phyloP scores from a whole-genome alignment of 2,329 filamentous ascomycete genomes.

The Ophiosphaerella herpotricha region DNA sequence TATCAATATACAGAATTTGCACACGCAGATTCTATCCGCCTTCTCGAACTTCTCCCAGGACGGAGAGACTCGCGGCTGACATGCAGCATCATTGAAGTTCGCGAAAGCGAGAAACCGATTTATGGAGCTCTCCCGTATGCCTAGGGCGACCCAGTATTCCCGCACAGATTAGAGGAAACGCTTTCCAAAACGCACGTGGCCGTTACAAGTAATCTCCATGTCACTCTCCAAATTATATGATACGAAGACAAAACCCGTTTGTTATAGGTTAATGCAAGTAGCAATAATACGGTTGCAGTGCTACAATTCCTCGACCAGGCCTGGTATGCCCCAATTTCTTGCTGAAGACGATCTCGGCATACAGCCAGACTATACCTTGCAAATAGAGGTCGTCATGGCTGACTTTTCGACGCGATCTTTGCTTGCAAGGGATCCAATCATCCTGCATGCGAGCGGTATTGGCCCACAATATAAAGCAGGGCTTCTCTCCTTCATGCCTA shows the following conservation, averaged over 20 bases:
- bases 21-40: not conserved
- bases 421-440: not conserved
- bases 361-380: not conserved
- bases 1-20: too few relatives aligned
- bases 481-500: not conserved
- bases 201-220: not conserved
- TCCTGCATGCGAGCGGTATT: not conserved
- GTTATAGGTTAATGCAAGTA: not conserved
- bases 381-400: too few relatives aligned
- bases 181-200: not conserved
- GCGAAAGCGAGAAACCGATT: not conserved
- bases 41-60: not conserved
- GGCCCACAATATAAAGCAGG: not conserved
- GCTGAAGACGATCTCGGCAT: not conserved
- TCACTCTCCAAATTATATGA: not conserved
- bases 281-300: not conserved
- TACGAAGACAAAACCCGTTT: slow-evolving; percentile 5
- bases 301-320: not conserved
- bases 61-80: not conserved
- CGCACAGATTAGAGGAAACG: slow-evolving; percentile 2
- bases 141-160: slow-evolving; percentile 4
- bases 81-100: not conserved
- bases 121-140: slow-evolving; percentile 11
- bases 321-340: not conserved
- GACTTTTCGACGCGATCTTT: not conserved